A percentile compares a stretch with the other conserved stretches of the same genome.
These are phyloP conservation scores for Medicago lupulina DNA, from an alignment of 306 rosid genomes.

Conservation along the genomic window DNA sequence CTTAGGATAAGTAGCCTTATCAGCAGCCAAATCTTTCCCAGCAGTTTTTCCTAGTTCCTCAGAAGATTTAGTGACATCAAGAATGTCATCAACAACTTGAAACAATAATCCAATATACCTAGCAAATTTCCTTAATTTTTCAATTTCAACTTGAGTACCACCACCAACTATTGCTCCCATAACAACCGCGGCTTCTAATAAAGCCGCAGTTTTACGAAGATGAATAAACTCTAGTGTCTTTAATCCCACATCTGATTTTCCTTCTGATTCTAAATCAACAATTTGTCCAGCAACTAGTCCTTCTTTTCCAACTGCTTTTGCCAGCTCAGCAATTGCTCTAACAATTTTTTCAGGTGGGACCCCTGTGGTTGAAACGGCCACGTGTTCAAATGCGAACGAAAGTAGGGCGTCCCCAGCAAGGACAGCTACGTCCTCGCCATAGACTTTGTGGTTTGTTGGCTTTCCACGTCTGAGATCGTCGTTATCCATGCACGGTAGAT, in stretches of 20 bases:
- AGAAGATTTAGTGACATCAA: slow-evolving; percentile 77
- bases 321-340: slow-evolving; percentile 61
- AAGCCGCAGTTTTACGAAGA: slow-evolving; percentile 70
- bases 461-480: slow-evolving; percentile 84
- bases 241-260: slow-evolving; percentile 51
- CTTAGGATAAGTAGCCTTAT: slow-evolving; percentile 78
- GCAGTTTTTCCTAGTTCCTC: slow-evolving; percentile 84
- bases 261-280: slow-evolving; percentile 65
- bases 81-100: slow-evolving; percentile 89
- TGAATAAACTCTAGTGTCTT: slow-evolving; percentile 72
- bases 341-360: slow-evolving; percentile 53
- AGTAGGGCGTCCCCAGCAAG: slow-evolving; percentile 80
- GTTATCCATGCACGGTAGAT: slow-evolving; percentile 83
- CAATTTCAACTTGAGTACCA: slow-evolving; percentile 58
- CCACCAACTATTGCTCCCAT: slow-evolving; percentile 76
- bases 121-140: slow-evolving; percentile 63
- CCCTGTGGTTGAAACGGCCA: slow-evolving; percentile 50
- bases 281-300: slow-evolving; percentile 81
- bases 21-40: slow-evolving; percentile 79
- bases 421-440: slow-evolving; percentile 78
- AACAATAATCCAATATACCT: slow-evolving; percentile 69
- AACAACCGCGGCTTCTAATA: slow-evolving; percentile 69
- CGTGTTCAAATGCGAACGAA: slow-evolving; percentile 68
- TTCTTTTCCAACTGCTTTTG: slow-evolving; percentile 63
- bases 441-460: slow-evolving; percentile 73